These are phyloP conservation scores for Aspergillus carbonarius DNA, from an alignment of 2,329 filamentous ascomycete species.

Conservation along the genomic window DNA sequence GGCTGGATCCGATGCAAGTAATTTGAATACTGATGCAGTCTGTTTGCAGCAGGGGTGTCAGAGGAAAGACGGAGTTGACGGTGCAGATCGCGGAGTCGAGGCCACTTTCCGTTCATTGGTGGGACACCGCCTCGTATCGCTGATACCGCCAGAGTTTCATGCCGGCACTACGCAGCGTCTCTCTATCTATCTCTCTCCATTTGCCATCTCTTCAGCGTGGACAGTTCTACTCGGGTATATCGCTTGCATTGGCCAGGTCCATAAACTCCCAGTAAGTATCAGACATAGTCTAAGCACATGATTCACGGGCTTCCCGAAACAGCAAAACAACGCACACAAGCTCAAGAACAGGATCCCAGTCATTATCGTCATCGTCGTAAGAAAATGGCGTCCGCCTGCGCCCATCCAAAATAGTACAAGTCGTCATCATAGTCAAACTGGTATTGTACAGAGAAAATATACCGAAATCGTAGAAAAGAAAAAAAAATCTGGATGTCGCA, in stretches of 20 bases:
- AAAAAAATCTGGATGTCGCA: slow-evolving; percentile 8
- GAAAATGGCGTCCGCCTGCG: not conserved
- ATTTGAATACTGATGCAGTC: not conserved
- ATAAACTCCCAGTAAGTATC: not conserved
- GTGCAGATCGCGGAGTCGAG: slow-evolving; percentile 11
- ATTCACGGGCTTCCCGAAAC: slow-evolving; percentile 6
- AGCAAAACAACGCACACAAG: slow-evolving; percentile 1
- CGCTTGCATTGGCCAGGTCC: not conserved
- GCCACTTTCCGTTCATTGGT: slow-evolving; percentile 7
- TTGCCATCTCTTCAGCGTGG: not conserved
- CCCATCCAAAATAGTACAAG: not conserved
- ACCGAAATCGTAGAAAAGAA: slow-evolving; percentile 10
- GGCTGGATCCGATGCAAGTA: not conserved
- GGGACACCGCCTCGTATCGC: slow-evolving; percentile 9
- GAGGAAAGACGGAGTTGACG: not conserved
- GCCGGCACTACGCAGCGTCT: not conserved
- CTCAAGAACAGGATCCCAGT: slow-evolving; percentile 2
- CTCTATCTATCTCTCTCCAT: not conserved
- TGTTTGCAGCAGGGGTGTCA: slow-evolving; percentile 1
- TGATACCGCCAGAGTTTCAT: slow-evolving; percentile 10
- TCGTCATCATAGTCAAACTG: slow-evolving; percentile 4
- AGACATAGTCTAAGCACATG: slow-evolving; percentile 2
- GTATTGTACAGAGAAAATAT: slow-evolving; percentile 4
- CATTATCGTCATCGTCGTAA: not conserved
- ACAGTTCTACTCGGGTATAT: not conserved